Evolutionary conservation across 257 asterid genomes (phyloP).

Genomic region (Cynanchum wilfordii): DNA sequence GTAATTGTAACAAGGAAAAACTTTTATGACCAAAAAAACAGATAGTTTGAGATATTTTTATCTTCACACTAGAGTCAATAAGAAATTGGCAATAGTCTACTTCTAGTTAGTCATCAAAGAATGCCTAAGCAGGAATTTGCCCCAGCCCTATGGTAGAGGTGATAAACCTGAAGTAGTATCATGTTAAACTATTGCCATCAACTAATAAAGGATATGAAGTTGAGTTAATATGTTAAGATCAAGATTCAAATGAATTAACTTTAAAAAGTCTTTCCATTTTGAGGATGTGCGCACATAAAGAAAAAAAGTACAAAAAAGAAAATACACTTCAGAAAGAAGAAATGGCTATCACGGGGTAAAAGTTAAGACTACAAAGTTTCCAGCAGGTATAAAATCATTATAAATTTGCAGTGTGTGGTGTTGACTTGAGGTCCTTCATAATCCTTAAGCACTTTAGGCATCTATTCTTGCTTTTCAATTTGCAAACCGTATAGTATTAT

Average conservation of each 20-base stretch:
- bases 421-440: slow-evolving; percentile 8
- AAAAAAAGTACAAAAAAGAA: slow-evolving; percentile 8
- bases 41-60: slow-evolving; percentile 6
- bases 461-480: slow-evolving; percentile 10
- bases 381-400: background rate
- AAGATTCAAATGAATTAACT: background rate
- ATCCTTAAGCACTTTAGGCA: slow-evolving; percentile 12
- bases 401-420: slow-evolving; percentile 1
- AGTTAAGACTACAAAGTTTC: slow-evolving; percentile 1
- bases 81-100: background rate
- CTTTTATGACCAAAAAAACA: background rate
- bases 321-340: slow-evolving; percentile 19
- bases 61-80: background rate
- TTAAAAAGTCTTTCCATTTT: slow-evolving; percentile 10
- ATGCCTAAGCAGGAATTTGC: background rate
- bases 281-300: slow-evolving; percentile 7
- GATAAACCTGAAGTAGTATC: background rate
- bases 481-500: background rate
- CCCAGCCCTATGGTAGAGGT: background rate
- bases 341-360: background rate
- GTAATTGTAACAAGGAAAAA: background rate
- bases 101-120: background rate
- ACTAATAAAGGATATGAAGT: background rate
- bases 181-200: background rate
- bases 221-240: background rate